phyloP scores from a whole-genome alignment of 1,284 basidiomycete genomes.

The Mycena citricolor region DNA sequence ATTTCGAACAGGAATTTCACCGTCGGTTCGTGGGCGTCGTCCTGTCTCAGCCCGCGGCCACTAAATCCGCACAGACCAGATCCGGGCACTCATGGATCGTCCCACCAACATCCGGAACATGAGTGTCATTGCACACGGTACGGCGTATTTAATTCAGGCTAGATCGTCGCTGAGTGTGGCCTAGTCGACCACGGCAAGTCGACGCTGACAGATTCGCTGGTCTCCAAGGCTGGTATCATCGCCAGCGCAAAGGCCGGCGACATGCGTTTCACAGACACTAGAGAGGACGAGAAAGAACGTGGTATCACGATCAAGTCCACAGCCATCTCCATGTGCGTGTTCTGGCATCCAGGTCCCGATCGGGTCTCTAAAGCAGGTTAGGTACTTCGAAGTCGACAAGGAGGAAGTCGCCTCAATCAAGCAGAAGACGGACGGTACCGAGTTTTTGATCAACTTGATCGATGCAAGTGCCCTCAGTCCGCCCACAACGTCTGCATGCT shows the following conservation, averaged over 20 bases:
- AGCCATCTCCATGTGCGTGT: constrained; percentile 87
- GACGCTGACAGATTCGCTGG: constrained; percentile 97
- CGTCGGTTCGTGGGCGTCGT: constrained; percentile 59
- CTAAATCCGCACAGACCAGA: constrained; percentile 63
- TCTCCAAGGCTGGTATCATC: constrained; percentile 99
- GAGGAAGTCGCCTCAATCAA: constrained; percentile 85
- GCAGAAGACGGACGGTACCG: constrained; percentile 90
- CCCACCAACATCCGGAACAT: constrained; percentile 97
- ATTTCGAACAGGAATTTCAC: constrained; percentile 76
- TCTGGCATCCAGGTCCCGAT: background rate
- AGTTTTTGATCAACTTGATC: constrained; percentile 99
- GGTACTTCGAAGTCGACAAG: constrained; percentile 92
- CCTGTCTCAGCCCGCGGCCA: constrained; percentile 15
- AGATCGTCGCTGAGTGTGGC: constrained; percentile 5
- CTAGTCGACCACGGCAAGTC: constrained; percentile 99
- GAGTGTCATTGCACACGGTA: constrained; percentile 96
- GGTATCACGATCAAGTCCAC: constrained; percentile 99
- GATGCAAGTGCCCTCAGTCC: constrained; percentile 57
- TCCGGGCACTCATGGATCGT: constrained; percentile 87
- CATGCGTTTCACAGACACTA: constrained; percentile 96
- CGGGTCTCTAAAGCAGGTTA: constrained; percentile 1
- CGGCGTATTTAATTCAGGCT: constrained; percentile 29
- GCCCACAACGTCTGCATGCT: background rate
- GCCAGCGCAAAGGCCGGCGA: constrained; percentile 95
- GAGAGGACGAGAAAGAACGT: constrained; percentile 99